A percentile compares a stretch with the other conserved stretches of the same genome.
phyloP scores from a whole-genome alignment of 192 early-diverging fungal genomes.

The Backusella psychrophila region DNA sequence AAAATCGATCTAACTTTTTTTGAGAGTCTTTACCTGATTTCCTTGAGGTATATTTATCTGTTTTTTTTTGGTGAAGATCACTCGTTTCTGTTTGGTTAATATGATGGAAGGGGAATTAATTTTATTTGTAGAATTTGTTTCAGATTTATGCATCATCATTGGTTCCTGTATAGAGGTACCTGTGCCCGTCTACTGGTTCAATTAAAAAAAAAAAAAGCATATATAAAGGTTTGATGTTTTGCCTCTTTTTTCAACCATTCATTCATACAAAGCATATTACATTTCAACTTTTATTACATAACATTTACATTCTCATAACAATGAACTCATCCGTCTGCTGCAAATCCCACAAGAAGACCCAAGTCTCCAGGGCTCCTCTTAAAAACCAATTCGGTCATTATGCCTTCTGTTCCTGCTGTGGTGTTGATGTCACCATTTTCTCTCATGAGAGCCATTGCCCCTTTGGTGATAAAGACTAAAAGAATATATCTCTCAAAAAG shows the following conservation, averaged over 20 bases:
- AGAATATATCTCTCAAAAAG: not conserved
- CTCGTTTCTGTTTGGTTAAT: not conserved
- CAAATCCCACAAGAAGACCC: not conserved
- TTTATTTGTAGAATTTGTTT: not conserved
- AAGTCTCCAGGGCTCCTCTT: not conserved
- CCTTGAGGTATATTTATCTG: not conserved
- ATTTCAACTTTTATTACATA: not conserved
- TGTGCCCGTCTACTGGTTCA: not conserved
- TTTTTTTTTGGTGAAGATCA: not conserved
- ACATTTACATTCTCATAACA: not conserved
- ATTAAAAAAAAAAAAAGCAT: not conserved
- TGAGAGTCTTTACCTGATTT: not conserved
- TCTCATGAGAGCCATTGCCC: constrained; percentile 11
- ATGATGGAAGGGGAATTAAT: not conserved
- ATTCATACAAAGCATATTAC: not conserved
- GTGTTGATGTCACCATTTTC: constrained; percentile 7
- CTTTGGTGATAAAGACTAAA: not conserved
- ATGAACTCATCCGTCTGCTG: not conserved
- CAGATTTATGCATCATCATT: not conserved
- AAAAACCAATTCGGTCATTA: not conserved
- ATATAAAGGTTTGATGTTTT: not conserved
- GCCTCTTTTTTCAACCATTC: not conserved
- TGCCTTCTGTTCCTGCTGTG: constrained; percentile 6
- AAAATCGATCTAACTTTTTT: not conserved
- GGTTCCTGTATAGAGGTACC: not conserved